Evolutionary conservation across 441 rosid species (phyloP).

Genomic region (Pelargonium australe): DNA sequence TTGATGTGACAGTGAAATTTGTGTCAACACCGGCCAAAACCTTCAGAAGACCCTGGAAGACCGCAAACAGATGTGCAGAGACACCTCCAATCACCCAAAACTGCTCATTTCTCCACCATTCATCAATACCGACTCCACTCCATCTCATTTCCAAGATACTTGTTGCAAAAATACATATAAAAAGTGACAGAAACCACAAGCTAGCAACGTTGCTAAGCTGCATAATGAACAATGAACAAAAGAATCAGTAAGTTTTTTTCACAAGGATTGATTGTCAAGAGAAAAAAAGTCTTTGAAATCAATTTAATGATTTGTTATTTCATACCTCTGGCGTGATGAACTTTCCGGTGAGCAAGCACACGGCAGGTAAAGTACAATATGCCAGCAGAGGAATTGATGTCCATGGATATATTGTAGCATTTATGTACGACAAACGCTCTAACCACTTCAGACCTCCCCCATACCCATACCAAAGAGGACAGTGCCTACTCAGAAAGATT

Average conservation of each 20-base stretch:
- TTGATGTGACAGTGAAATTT: no score
- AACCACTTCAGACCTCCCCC: slow-evolving; percentile 75
- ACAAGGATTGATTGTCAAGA: no score
- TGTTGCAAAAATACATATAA: slow-evolving; percentile 70
- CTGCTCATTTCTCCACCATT: slow-evolving; percentile 91
- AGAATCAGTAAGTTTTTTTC: no score
- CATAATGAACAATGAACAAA: slow-evolving; percentile 5
- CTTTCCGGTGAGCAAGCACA: slow-evolving; percentile 93
- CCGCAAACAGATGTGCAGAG: no score
- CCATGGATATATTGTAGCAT: slow-evolving; percentile 51
- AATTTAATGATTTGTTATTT: slow-evolving; percentile 19
- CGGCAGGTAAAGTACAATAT: slow-evolving; percentile 75
- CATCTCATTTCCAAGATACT: slow-evolving; percentile 84
- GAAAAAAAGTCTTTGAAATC: no score
- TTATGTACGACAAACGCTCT: slow-evolving; percentile 58
- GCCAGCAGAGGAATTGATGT: slow-evolving; percentile 58
- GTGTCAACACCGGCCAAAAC: no score
- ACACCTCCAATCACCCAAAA: slow-evolving; percentile 35
- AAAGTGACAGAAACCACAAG: slow-evolving; percentile 62
- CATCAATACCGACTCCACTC: slow-evolving; percentile 93
- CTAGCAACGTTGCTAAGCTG: slow-evolving; percentile 57
- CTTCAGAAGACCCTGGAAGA: no score
- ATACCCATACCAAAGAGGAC: slow-evolving; percentile 91
- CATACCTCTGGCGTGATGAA: slow-evolving; percentile 91
- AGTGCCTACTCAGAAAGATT: slow-evolving; percentile 89